Conservation (phyloP, 805 yeast species). For the Helenozyma rhizophorensis region DNA sequence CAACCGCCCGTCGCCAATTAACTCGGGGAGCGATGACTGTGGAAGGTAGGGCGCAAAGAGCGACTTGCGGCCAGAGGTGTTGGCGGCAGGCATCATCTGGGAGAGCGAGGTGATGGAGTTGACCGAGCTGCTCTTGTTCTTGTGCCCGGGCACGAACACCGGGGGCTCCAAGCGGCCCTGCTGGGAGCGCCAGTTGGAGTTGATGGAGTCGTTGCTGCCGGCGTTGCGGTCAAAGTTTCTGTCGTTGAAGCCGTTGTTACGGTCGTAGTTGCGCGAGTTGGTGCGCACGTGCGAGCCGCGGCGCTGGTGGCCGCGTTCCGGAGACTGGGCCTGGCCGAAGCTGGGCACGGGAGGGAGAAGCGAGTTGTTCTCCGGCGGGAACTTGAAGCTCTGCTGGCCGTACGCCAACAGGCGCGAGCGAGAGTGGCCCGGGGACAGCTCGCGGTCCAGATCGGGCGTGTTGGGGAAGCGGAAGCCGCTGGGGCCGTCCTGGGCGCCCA, state of each 20-base stretch:
- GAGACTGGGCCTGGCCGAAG: constrained; percentile 38
- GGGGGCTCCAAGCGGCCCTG: constrained; percentile 38
- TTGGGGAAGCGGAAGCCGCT: constrained; percentile 57
- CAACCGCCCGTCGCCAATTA: constrained; percentile 83
- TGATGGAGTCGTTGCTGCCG: constrained; percentile 37
- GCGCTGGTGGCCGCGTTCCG: constrained; percentile 38
- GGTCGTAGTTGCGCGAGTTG: constrained; percentile 37
- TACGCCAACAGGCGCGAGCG: constrained; percentile 39
- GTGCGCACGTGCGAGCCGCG: constrained; percentile 37
- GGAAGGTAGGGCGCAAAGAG: constrained; percentile 95
- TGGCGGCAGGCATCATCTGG: constrained; percentile 32
- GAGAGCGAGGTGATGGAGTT: constrained; percentile 52
- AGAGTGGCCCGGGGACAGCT: constrained; percentile 19
- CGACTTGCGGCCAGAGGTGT: constrained; percentile 59
- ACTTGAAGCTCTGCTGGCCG: constrained; percentile 51
- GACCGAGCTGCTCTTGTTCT: constrained; percentile 63
- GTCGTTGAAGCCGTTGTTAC: too few relatives aligned
- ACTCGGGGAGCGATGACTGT: constrained; percentile 84
- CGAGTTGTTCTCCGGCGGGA: constrained; percentile 44
- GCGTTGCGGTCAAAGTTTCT: constrained; percentile 22
- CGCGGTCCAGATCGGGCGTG: constrained; percentile 22
- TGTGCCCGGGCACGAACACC: constrained; percentile 72
- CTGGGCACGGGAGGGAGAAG: constrained; percentile 54
- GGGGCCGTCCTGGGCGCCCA: constrained; percentile 10
- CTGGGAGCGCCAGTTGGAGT: constrained; percentile 64